These are phyloP conservation scores for Alopecurus myosuroides DNA, from an alignment of 176 grass and related monocot species.

Conservation along the genomic window DNA sequence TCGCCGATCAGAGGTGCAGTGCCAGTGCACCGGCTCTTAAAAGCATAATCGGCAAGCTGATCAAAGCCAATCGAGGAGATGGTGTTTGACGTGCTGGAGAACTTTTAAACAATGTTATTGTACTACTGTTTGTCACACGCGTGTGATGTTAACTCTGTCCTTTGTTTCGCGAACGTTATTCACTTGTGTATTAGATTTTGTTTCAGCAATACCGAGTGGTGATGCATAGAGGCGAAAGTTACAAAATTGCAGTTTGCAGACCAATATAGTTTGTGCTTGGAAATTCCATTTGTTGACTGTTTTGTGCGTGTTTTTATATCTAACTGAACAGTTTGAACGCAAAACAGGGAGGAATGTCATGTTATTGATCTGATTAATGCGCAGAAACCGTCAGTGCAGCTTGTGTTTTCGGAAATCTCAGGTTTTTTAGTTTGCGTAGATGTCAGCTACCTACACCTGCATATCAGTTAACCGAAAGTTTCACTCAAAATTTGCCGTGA, in stretches of 20 bases:
- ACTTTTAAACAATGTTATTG: not conserved
- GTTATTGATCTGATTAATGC: not conserved
- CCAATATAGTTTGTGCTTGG: not conserved
- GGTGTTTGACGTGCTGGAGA: not conserved
- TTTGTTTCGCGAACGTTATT: not conserved
- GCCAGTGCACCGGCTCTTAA: conserved; percentile 67
- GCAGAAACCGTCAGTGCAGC: not conserved
- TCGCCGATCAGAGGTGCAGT: conserved; percentile 66
- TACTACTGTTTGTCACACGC: not conserved
- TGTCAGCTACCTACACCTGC: not conserved
- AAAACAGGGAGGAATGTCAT: not conserved
- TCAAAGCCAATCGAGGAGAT: conserved; percentile 26
- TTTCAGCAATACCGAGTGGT: not conserved
- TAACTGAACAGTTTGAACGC: not conserved
- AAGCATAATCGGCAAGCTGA: conserved; percentile 72
- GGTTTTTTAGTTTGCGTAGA: not conserved
- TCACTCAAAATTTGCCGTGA: not conserved
- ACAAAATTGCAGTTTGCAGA: not conserved
- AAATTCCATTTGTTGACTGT: not conserved
- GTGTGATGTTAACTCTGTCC: not conserved
- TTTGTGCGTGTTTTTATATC: not conserved
- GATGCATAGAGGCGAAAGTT: not conserved
- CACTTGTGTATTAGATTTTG: not conserved
- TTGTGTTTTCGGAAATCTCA: not conserved
- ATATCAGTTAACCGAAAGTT: too few species aligned